Conservation (phyloP, 1,284 basidiomycete species). For the Cryptococcus floricola region DNA sequence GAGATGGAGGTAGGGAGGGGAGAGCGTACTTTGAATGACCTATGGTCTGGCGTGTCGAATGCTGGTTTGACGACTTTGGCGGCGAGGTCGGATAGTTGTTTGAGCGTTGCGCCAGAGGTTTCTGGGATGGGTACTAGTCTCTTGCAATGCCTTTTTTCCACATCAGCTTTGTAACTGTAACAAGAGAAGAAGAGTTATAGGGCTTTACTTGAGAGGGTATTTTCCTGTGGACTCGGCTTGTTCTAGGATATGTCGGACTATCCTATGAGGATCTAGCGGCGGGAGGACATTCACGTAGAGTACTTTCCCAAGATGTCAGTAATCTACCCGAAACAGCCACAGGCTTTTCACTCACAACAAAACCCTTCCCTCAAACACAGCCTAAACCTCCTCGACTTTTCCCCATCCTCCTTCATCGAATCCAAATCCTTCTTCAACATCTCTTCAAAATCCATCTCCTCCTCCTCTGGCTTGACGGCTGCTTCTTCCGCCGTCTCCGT, state of each 20-base stretch:
- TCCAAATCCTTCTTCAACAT: slow-evolving; percentile 39
- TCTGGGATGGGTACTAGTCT: slow-evolving; percentile 35
- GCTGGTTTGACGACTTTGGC: slow-evolving; percentile 14
- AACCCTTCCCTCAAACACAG: slow-evolving; percentile 4
- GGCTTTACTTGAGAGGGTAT: slow-evolving; percentile 30
- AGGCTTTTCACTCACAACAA: neutral
- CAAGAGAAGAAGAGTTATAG: neutral
- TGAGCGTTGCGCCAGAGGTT: slow-evolving; percentile 21
- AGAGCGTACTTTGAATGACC: slow-evolving; percentile 17
- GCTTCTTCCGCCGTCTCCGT: slow-evolving; percentile 19
- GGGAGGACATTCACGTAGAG: slow-evolving; percentile 34
- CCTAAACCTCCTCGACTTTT: slow-evolving; percentile 39
- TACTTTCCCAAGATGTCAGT: slow-evolving; percentile 16
- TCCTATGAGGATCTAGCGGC: slow-evolving; percentile 30
- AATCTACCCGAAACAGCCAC: too few relatives aligned
- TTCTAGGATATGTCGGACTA: slow-evolving; percentile 36
- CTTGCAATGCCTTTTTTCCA: slow-evolving; percentile 27
- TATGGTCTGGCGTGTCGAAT: slow-evolving; percentile 20
- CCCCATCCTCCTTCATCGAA: slow-evolving; percentile 17
- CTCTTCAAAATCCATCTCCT: slow-evolving; percentile 38
- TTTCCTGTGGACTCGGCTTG: slow-evolving; percentile 30
- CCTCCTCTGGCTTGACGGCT: slow-evolving; percentile 17
- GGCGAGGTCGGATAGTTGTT: slow-evolving; percentile 22
- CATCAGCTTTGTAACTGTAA: neutral
- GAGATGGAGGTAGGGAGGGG: neutral